Percentiles rank a stretch among this genome's conserved stretches.
phyloP scores from a whole-genome alignment of 345 rosid species.

The Hypericum androsaemum region DNA sequence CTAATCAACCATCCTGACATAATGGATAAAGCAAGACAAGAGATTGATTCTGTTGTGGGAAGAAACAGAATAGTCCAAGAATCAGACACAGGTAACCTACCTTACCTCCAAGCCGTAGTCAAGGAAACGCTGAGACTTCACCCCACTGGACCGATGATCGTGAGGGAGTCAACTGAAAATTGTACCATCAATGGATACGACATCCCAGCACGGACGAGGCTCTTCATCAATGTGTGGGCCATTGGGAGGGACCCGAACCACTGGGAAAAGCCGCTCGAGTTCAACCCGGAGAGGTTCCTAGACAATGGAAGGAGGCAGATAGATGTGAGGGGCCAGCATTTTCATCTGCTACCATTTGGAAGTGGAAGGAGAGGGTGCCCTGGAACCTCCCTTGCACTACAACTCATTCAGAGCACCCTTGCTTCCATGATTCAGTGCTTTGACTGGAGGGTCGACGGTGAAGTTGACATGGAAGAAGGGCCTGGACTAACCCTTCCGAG shows the following conservation, averaged over 20 bases:
- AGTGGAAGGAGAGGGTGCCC: conserved; percentile 36
- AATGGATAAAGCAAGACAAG: conserved; percentile 43
- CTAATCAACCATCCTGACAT: conserved; percentile 54
- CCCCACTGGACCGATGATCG: conserved; percentile 24
- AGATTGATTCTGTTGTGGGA: conserved; percentile 52
- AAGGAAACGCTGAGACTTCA: conserved; percentile 26
- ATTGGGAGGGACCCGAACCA: background rate
- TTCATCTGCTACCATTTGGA: conserved; percentile 35
- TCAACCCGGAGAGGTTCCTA: background rate
- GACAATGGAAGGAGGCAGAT: background rate
- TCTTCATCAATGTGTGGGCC: background rate
- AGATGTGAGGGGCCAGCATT: background rate
- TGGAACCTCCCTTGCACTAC: conserved; percentile 35
- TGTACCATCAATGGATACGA: background rate
- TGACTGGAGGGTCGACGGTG: conserved; percentile 20
- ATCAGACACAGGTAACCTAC: conserved; percentile 45
- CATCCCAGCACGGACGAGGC: background rate
- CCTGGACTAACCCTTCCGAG: conserved; percentile 29
- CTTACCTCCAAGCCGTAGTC: too few relatives aligned
- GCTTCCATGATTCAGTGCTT: conserved; percentile 34
- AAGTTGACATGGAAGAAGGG: conserved; percentile 28
- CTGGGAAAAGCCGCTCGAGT: background rate
- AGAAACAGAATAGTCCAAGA: conserved; percentile 41
- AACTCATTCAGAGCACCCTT: conserved; percentile 22
- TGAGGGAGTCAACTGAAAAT: background rate